Percentiles rank a stretch among this genome's conserved stretches.
Conservation (phyloP, 495 filamentous ascomycete species). For the Immersiella caudata region DNA sequence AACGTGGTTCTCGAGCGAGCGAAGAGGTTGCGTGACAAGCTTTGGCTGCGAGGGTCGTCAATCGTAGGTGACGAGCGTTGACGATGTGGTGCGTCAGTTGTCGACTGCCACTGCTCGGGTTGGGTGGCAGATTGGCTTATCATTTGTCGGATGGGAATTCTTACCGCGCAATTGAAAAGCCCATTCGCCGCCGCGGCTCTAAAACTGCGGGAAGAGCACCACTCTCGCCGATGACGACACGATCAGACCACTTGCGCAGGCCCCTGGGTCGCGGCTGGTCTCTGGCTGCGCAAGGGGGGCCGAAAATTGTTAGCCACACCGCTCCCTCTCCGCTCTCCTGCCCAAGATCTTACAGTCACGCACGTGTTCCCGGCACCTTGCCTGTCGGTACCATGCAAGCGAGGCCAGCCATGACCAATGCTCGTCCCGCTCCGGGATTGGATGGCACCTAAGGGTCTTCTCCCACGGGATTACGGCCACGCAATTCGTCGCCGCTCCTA, state of each 20-base stretch:
- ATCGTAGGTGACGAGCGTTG: too few relatives aligned
- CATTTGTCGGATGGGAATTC: not conserved
- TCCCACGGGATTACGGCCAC: not conserved
- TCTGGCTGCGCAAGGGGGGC: not conserved
- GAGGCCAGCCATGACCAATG: not conserved
- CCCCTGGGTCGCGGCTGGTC: not conserved
- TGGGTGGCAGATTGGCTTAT: not conserved
- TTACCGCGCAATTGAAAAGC: not conserved
- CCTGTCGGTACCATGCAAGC: not conserved
- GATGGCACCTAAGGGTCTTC: not conserved
- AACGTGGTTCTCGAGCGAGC: not conserved
- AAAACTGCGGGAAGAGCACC: not conserved
- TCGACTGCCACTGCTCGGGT: not conserved
- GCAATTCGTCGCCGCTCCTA: not conserved
- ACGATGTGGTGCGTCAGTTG: not conserved
- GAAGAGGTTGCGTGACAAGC: constrained; percentile 7
- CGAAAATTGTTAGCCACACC: constrained; percentile 31
- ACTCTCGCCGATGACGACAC: constrained; percentile 25
- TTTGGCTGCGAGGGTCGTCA: not conserved
- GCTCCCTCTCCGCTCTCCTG: constrained; percentile 18
- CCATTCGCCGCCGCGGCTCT: not conserved
- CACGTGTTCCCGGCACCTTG: not conserved
- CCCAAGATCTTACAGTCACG: not conserved
- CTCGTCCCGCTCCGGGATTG: not conserved
- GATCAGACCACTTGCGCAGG: constrained; percentile 29